phyloP scores from a whole-genome alignment of 371 early-diverging fungal species.

The Phascolomyces articulosus region DNA sequence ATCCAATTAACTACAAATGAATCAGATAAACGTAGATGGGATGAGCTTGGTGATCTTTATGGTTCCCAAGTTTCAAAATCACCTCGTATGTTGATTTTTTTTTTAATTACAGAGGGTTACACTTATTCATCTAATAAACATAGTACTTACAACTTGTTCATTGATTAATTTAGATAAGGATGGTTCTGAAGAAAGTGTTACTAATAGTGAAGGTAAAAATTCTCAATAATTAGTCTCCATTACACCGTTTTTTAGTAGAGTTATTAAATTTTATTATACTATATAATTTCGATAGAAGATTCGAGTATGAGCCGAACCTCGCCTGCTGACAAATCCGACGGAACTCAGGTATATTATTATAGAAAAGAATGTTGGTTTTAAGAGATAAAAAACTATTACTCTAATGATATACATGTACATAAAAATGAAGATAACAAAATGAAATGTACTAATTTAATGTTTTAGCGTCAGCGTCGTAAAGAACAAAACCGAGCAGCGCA shows the following conservation, averaged over 20 bases:
- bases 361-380: too few species aligned
- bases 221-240: too few species aligned
- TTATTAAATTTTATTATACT: neutral
- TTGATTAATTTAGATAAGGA: conserved; percentile 15
- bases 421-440: neutral
- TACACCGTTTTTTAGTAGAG: too few species aligned
- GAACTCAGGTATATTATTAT: neutral
- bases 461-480: conserved; percentile 17
- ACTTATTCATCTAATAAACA: too few species aligned
- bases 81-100: neutral
- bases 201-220: conserved; percentile 11
- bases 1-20: neutral
- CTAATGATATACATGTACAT: neutral
- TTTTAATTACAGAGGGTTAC: too few species aligned
- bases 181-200: conserved; percentile 12
- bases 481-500: conserved; percentile 72
- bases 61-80: neutral
- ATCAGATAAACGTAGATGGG: conserved; percentile 11
- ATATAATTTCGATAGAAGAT: neutral
- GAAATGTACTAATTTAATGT: neutral
- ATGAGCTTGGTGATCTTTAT: neutral
- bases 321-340: conserved; percentile 6
- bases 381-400: neutral
- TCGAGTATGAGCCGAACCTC: conserved; percentile 2
- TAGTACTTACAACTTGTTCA: too few species aligned